These are phyloP conservation scores for Terfezia claveryi DNA, from an alignment of 495 filamentous ascomycete species.

Conservation along the genomic window DNA sequence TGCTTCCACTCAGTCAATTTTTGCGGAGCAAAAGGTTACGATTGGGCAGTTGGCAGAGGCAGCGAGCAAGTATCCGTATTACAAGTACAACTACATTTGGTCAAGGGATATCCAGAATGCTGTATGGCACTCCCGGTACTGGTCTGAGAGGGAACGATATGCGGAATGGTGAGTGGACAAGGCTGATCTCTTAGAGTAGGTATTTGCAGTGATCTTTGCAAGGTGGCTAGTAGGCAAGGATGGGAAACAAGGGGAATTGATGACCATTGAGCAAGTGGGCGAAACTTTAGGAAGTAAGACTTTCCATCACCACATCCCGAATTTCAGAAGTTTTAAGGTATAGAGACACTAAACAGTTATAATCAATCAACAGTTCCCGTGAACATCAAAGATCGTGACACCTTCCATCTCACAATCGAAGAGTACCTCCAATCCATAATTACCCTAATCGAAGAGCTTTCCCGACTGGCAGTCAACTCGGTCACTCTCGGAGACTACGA, in stretches of 20 bases:
- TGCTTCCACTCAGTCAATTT: constrained; percentile 30
- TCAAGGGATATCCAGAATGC: constrained; percentile 63
- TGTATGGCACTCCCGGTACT: constrained; percentile 25
- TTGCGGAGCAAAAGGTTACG: constrained; percentile 33
- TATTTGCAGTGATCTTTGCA: constrained; percentile 21
- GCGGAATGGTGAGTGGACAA: neutral
- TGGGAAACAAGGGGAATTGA: constrained; percentile 25
- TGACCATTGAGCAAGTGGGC: constrained; percentile 77
- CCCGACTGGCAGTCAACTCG: constrained; percentile 81
- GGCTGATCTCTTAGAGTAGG: constrained; percentile 21
- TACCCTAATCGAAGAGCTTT: constrained; percentile 69
- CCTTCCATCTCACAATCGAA: constrained; percentile 88
- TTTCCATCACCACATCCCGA: neutral
- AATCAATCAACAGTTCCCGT: constrained; percentile 46
- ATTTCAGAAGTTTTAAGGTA: too few species aligned
- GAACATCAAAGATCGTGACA: constrained; percentile 72
- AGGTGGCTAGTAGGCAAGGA: constrained; percentile 11
- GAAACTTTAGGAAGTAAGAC: constrained; percentile 44
- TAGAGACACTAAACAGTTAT: too few species aligned
- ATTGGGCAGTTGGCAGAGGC: constrained; percentile 40
- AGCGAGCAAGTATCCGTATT: constrained; percentile 73
- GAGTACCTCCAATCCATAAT: constrained; percentile 83
- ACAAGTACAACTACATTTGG: constrained; percentile 86
- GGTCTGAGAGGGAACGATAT: too few species aligned
- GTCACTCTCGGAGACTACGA: constrained; percentile 80